Evolutionary conservation across 345 rosid genomes (phyloP).

Genomic region (Murraya koenigii): DNA sequence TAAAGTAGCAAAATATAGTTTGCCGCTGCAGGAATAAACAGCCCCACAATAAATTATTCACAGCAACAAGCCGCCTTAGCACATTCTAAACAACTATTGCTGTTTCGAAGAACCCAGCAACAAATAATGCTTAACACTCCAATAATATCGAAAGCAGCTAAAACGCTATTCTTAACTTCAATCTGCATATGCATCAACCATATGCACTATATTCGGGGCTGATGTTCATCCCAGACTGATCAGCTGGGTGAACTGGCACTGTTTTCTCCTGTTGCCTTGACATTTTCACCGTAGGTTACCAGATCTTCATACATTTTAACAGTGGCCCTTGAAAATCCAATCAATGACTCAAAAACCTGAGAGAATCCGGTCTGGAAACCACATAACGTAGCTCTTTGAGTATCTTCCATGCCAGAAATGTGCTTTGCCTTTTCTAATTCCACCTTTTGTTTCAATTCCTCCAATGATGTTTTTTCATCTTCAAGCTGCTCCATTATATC

Average conservation of each 20-base stretch:
- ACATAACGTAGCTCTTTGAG: conserved; percentile 25
- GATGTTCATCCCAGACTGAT: conserved; percentile 12
- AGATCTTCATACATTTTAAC: conserved; percentile 35
- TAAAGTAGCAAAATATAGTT: background rate
- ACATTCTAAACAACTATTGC: background rate
- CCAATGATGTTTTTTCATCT: conserved; percentile 29
- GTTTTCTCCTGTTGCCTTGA: conserved; percentile 7
- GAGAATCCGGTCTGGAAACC: conserved; percentile 41
- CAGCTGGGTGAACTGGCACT: conserved; percentile 11
- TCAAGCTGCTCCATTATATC: conserved; percentile 27
- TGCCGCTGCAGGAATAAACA: background rate
- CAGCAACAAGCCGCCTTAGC: background rate
- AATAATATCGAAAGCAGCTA: background rate
- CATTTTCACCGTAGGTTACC: conserved; percentile 17
- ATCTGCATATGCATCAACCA: background rate
- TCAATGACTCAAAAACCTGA: conserved; percentile 31
- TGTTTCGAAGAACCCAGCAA: background rate
- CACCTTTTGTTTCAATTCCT: conserved; percentile 24
- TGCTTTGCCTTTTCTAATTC: conserved; percentile 40
- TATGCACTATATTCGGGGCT: background rate
- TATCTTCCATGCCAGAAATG: conserved; percentile 29
- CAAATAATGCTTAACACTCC: background rate
- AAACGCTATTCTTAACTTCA: background rate
- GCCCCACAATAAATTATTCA: background rate
- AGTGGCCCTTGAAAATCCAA: conserved; percentile 35